Conservation (phyloP, 2,329 filamentous ascomycete genomes). For the Pseudodiploospora longispora region DNA sequence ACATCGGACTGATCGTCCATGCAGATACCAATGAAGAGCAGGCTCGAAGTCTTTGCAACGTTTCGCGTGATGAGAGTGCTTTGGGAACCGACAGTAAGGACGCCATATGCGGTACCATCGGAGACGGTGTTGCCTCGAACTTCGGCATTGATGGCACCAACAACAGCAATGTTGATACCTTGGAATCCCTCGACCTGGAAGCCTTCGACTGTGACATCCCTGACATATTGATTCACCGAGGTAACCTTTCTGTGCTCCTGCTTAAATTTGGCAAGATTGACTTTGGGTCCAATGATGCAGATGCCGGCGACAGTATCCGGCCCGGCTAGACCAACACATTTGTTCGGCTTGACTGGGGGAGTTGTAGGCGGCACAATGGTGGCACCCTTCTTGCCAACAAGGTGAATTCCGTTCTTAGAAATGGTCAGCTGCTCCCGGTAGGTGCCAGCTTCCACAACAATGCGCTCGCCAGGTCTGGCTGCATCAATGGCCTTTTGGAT, state of each 20-base stretch:
- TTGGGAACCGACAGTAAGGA: slow-evolving; percentile 26
- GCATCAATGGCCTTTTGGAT: too few species aligned
- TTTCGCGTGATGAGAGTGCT: slow-evolving; percentile 11
- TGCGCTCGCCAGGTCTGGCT: too few species aligned
- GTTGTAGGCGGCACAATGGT: too few species aligned
- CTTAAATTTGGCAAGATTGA: slow-evolving; percentile 17
- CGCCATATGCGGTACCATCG: slow-evolving; percentile 22
- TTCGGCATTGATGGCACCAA: slow-evolving; percentile 22
- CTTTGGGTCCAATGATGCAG: slow-evolving; percentile 23
- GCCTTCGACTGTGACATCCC: slow-evolving; percentile 23
- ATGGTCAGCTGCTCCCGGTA: too few species aligned
- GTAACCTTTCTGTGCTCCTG: slow-evolving; percentile 23
- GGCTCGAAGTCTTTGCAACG: too few species aligned
- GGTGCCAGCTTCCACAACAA: too few species aligned
- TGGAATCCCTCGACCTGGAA: slow-evolving; percentile 24
- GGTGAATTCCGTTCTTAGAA: too few species aligned
- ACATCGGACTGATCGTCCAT: slow-evolving; percentile 12
- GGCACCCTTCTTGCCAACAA: too few species aligned
- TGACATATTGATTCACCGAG: slow-evolving; percentile 17
- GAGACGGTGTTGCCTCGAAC: slow-evolving; percentile 19
- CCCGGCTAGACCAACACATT: not conserved
- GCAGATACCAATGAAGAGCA: too few species aligned
- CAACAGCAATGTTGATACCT: slow-evolving; percentile 27
- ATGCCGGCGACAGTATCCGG: slow-evolving; percentile 18
- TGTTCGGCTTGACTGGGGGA: too few species aligned